phyloP scores from a whole-genome alignment of 306 rosid species.

The Cucurbita maxima region DNA sequence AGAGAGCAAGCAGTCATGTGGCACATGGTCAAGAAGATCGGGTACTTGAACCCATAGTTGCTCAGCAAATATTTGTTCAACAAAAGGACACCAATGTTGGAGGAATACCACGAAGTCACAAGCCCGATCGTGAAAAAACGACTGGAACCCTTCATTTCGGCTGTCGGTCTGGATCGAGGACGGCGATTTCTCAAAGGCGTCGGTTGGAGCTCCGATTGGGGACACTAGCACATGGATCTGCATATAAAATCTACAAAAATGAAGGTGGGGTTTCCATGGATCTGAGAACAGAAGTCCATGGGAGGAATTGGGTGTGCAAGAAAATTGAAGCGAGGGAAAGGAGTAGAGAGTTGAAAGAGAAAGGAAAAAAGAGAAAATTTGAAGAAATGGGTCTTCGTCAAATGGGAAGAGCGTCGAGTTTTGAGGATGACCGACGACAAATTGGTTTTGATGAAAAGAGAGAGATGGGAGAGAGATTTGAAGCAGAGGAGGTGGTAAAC shows the following conservation, averaged over 20 bases:
- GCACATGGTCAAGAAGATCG: slow-evolving; percentile 98
- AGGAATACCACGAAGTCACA: slow-evolving; percentile 71
- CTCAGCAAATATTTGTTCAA: slow-evolving; percentile 85
- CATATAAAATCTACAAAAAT: slow-evolving; percentile 23
- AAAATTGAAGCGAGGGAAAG: neutral
- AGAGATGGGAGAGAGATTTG: neutral
- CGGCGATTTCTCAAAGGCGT: slow-evolving; percentile 12
- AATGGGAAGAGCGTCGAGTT: slow-evolving; percentile 18
- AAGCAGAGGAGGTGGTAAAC: slow-evolving; percentile 4
- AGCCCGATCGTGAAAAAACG: slow-evolving; percentile 79
- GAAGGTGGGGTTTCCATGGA: slow-evolving; percentile 40
- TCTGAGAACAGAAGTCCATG: slow-evolving; percentile 41
- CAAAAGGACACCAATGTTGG: slow-evolving; percentile 89
- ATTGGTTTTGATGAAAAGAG: slow-evolving; percentile 20
- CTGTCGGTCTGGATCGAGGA: slow-evolving; percentile 29
- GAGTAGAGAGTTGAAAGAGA: neutral
- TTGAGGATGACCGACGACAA: slow-evolving; percentile 25
- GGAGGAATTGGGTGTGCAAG: neutral
- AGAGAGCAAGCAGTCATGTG: slow-evolving; percentile 96
- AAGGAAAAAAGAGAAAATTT: neutral
- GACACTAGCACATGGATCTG: slow-evolving; percentile 27
- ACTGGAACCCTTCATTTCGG: slow-evolving; percentile 46
- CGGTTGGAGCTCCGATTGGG: slow-evolving; percentile 19
- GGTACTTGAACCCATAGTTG: slow-evolving; percentile 97
- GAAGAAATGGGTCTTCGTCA: slow-evolving; percentile 13